These are phyloP conservation scores for Colletotrichum shisoi DNA, from an alignment of 2,329 filamentous ascomycete genomes.

Conservation along the genomic window DNA sequence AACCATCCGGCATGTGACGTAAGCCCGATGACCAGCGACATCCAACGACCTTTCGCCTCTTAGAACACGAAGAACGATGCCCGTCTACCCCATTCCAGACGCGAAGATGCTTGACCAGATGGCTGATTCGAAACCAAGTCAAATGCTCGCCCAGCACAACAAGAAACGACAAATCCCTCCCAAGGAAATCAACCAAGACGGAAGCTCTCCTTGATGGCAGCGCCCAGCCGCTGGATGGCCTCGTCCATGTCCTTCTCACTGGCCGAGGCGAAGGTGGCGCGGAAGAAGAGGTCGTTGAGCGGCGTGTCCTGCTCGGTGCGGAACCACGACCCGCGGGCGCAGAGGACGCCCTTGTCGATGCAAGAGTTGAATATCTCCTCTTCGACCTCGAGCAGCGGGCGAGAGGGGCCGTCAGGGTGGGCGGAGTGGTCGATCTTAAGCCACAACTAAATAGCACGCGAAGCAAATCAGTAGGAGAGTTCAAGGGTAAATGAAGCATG, in stretches of 20 bases:
- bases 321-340: constrained; percentile 92
- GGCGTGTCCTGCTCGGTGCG: constrained; percentile 71
- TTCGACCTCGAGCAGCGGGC: constrained; percentile 73
- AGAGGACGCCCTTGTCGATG: constrained; percentile 78
- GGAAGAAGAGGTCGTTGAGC: constrained; percentile 78
- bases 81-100: not conserved
- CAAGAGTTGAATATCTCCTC: constrained; percentile 83
- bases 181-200: constrained; percentile 45
- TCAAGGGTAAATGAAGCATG: not conserved
- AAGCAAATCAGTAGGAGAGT: not conserved
- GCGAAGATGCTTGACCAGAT: not conserved
- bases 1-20: not conserved
- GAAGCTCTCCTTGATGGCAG: constrained; percentile 71
- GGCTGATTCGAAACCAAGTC: not conserved
- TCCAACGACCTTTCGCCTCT: not conserved
- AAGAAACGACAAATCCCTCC: not conserved
- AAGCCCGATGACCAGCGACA: not conserved
- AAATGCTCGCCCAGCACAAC: not conserved
- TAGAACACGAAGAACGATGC: not conserved
- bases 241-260: constrained; percentile 73
- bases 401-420: constrained; percentile 67
- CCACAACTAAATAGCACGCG: constrained; percentile 72
- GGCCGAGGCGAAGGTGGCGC: constrained; percentile 87
- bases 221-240: constrained; percentile 78
- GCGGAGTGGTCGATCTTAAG: constrained; percentile 70